phyloP scores from a whole-genome alignment of 139 green algal genomes.

The Tetratostichococcus sp. region DNA sequence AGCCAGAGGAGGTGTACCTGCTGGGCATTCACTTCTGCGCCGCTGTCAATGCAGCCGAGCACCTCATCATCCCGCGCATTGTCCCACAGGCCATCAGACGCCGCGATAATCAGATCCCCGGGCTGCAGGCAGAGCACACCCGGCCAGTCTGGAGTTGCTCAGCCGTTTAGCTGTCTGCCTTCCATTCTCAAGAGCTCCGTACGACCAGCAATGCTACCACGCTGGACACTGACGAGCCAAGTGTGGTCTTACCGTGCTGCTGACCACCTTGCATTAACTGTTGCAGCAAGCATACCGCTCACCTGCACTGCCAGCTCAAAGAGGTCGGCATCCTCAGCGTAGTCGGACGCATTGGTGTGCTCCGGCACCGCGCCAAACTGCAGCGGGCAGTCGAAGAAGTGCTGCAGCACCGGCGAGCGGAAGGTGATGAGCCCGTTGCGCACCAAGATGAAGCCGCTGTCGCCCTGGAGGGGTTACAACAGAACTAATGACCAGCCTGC shows the following conservation, averaged over 20 bases:
- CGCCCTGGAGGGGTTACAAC: too few relatives aligned
- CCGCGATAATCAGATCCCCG: slow-evolving; percentile 62
- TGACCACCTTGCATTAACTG: too few relatives aligned
- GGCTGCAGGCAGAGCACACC: slow-evolving; percentile 7
- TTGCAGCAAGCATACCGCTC: too few relatives aligned
- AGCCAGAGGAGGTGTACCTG: too few relatives aligned
- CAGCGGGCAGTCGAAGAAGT: slow-evolving; percentile 77
- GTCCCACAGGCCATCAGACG: slow-evolving; percentile 70
- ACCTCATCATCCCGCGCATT: slow-evolving; percentile 49
- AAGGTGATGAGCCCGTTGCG: slow-evolving; percentile 50
- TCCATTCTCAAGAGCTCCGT: too few relatives aligned
- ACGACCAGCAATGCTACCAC: too few relatives aligned
- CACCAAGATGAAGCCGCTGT: slow-evolving; percentile 79
- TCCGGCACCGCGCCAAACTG: slow-evolving; percentile 63
- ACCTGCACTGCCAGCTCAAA: slow-evolving; percentile 30
- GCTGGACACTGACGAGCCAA: too few relatives aligned
- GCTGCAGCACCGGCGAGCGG: slow-evolving; percentile 40
- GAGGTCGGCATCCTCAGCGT: slow-evolving; percentile 53
- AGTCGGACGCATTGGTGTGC: slow-evolving; percentile 64
- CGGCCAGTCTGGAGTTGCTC: too few relatives aligned
- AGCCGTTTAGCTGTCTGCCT: too few relatives aligned
- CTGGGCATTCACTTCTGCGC: background rate
- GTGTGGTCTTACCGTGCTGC: too few relatives aligned
- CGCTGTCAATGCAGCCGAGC: slow-evolving; percentile 21
- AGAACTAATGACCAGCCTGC: too few relatives aligned